Percentiles rank a stretch among this genome's conserved stretches.
These are phyloP conservation scores for Globisporangium iwayamae DNA, from an alignment of 352 stramenopile genomes.

Conservation along the genomic window DNA sequence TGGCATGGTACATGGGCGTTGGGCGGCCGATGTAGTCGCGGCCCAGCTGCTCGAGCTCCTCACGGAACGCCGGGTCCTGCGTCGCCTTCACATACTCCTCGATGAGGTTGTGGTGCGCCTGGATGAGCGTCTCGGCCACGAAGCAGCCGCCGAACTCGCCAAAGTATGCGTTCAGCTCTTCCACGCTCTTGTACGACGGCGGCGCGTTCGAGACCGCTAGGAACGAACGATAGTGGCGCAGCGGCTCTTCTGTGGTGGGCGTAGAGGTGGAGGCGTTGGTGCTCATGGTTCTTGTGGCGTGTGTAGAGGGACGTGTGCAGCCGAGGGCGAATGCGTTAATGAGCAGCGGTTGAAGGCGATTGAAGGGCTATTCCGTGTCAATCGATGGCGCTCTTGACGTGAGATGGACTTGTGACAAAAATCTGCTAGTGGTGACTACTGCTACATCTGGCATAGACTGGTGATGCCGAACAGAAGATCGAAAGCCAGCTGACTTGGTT, in stretches of 20 bases:
- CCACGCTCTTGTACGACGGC: constrained; percentile 52
- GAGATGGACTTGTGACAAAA: background rate
- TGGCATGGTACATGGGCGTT: constrained; percentile 96
- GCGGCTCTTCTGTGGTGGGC: background rate
- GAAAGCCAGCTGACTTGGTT: too few relatives aligned
- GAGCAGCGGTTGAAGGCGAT: background rate
- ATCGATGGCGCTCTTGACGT: background rate
- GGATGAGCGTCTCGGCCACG: constrained; percentile 97
- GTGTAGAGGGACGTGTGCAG: background rate
- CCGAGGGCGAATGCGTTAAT: background rate
- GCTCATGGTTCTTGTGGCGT: constrained; percentile 18
- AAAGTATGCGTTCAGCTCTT: constrained; percentile 85
- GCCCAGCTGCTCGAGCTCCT: constrained; percentile 95
- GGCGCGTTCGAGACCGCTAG: constrained; percentile 75
- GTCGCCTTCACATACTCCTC: constrained; percentile 93
- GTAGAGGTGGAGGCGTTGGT: background rate
- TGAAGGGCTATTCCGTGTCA: background rate
- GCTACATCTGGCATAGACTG: background rate
- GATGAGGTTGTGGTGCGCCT: constrained; percentile 94
- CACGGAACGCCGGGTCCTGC: constrained; percentile 92
- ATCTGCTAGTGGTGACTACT: background rate
- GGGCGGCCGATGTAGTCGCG: constrained; percentile 91
- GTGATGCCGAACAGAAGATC: background rate
- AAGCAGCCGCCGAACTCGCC: constrained; percentile 96
- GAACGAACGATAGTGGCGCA: constrained; percentile 30